Evolutionary conservation across 1,139 yeast species (phyloP).

Genomic region (Magnusiomyces suaveolens): DNA sequence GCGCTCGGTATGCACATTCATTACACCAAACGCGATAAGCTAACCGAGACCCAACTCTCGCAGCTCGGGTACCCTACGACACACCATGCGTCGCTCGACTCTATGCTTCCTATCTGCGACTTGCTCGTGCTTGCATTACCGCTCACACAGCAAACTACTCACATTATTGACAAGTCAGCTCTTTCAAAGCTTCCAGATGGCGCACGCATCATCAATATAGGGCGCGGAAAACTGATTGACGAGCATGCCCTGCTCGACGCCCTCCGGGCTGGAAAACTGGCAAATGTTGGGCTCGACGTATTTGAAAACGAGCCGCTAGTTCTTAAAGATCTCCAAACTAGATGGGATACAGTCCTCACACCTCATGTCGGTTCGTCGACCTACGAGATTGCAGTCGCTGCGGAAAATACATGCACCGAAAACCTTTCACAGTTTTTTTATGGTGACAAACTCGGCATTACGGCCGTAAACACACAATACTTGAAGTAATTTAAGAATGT

Average conservation of each 20-base stretch:
- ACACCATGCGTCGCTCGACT: constrained; percentile 37
- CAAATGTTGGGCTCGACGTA: constrained; percentile 54
- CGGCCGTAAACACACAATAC: constrained; percentile 10
- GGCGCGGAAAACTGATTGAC: constrained; percentile 66
- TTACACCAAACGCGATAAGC: constrained; percentile 49
- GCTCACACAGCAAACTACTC: constrained; percentile 47
- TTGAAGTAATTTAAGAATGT: neutral
- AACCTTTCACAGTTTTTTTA: constrained; percentile 40
- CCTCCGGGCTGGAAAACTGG: constrained; percentile 59
- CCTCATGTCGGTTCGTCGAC: constrained; percentile 79
- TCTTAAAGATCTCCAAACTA: constrained; percentile 41
- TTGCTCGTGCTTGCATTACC: constrained; percentile 63
- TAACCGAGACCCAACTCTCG: constrained; percentile 32
- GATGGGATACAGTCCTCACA: constrained; percentile 62
- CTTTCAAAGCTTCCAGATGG: constrained; percentile 43
- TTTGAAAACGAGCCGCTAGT: constrained; percentile 61
- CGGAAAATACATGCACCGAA: constrained; percentile 39
- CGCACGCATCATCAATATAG: constrained; percentile 64
- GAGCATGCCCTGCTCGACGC: constrained; percentile 53
- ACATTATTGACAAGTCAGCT: constrained; percentile 44
- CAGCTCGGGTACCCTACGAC: constrained; percentile 35
- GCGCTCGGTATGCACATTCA: constrained; percentile 58
- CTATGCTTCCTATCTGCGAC: constrained; percentile 40
- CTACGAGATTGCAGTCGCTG: constrained; percentile 35
- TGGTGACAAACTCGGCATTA: constrained; percentile 11